phyloP scores from a whole-genome alignment of 116 monocot species.

The Zostera marina region DNA sequence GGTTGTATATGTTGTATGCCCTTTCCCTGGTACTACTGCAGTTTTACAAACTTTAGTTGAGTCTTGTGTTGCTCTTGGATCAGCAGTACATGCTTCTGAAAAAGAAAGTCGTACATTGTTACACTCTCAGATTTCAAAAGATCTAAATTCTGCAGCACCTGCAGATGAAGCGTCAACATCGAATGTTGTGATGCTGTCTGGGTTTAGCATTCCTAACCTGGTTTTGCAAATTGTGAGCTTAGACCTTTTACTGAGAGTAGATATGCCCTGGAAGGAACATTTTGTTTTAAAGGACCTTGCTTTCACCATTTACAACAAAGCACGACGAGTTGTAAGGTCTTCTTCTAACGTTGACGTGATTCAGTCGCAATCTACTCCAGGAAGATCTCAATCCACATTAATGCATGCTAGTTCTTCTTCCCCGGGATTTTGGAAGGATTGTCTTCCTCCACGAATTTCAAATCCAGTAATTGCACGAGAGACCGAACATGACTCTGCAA shows the following conservation, averaged over 20 bases:
- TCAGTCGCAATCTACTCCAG: conserved; percentile 24
- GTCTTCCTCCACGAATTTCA: conserved; percentile 48
- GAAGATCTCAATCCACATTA: conserved; percentile 40
- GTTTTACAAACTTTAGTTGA: conserved; percentile 63
- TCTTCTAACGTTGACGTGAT: conserved; percentile 24
- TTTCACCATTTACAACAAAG: conserved; percentile 90
- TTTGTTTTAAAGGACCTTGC: conserved; percentile 74
- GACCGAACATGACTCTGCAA: conserved; percentile 44
- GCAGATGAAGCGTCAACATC: conserved; percentile 61
- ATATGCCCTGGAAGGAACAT: conserved; percentile 45
- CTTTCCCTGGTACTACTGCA: conserved; percentile 66
- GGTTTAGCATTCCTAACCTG: conserved; percentile 70
- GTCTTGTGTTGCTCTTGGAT: conserved; percentile 59
- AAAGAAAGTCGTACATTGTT: conserved; percentile 45
- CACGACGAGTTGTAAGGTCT: conserved; percentile 46
- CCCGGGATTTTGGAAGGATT: conserved; percentile 72
- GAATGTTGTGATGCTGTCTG: conserved; percentile 67
- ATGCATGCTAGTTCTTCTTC: conserved; percentile 53
- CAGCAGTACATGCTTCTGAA: conserved; percentile 35
- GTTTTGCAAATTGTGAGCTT: conserved; percentile 80
- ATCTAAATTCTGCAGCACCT: conserved; percentile 36
- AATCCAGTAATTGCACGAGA: conserved; percentile 44
- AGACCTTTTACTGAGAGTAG: conserved; percentile 51
- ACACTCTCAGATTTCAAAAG: conserved; percentile 59
- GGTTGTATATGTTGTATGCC: conserved; percentile 89